These are phyloP conservation scores for Lepidium aucheri DNA, from an alignment of 345 rosid species.

Conservation along the genomic window DNA sequence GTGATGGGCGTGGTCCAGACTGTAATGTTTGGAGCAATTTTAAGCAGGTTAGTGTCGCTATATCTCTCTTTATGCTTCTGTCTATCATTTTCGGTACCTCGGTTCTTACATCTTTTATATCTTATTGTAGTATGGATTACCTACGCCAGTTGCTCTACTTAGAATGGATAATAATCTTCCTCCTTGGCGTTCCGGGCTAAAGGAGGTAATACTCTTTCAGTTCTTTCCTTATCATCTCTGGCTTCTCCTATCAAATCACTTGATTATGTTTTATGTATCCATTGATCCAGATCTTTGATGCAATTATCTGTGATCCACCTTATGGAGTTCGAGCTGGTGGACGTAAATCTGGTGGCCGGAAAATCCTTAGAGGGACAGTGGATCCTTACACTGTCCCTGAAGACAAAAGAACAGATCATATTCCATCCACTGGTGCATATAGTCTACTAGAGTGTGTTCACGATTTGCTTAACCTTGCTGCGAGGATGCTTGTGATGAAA, in stretches of 20 bases:
- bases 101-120: neutral
- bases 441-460: slow-evolving; percentile 85
- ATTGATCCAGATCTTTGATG: slow-evolving; percentile 62
- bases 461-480: slow-evolving; percentile 83
- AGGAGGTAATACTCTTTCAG: slow-evolving; percentile 49
- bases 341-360: slow-evolving; percentile 90
- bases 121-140: slow-evolving; percentile 72
- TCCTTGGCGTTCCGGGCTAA: slow-evolving; percentile 83
- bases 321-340: slow-evolving; percentile 98
- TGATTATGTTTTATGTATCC: neutral
- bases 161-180: slow-evolving; percentile 95
- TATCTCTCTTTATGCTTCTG: neutral
- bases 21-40: slow-evolving; percentile 98
- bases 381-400: slow-evolving; percentile 89
- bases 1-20: slow-evolving; percentile 96
- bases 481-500: slow-evolving; percentile 71
- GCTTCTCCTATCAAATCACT: too few species aligned
- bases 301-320: slow-evolving; percentile 89
- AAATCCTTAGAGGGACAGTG: slow-evolving; percentile 70
- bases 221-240: neutral
- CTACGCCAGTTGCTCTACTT: slow-evolving; percentile 69
- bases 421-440: slow-evolving; percentile 89
- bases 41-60: slow-evolving; percentile 59
- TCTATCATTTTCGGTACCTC: neutral
- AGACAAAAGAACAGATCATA: slow-evolving; percentile 84